A percentile compares a stretch with the other conserved stretches of the same genome.
Conservation (phyloP, 352 stramenopile genomes). For the Peronospora farinosa region DNA sequence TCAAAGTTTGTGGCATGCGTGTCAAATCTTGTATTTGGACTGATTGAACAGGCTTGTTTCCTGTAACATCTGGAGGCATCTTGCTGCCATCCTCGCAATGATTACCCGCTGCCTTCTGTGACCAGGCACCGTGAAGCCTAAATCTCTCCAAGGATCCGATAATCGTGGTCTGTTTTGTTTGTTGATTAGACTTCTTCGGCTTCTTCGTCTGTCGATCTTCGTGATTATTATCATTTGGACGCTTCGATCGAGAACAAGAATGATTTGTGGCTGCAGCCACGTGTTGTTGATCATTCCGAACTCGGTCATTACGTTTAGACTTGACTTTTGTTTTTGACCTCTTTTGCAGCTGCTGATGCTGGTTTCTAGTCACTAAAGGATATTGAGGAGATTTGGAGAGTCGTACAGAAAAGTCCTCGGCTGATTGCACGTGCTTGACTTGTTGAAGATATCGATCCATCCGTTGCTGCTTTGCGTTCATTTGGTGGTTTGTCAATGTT, state of each 20-base stretch:
- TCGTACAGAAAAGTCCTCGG: background rate
- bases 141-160: conserved; percentile 17
- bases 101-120: conserved; percentile 1
- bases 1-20: background rate
- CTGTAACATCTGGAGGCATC: background rate
- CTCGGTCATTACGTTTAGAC: background rate
- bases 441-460: conserved; percentile 34
- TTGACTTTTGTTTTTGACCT: background rate
- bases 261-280: background rate
- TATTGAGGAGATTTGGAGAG: background rate
- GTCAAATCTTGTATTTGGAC: background rate
- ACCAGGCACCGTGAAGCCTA: conserved; percentile 6
- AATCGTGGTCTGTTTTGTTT: conserved; percentile 1
- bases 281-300: background rate
- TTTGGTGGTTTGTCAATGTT: conserved; percentile 39
- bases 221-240: conserved; percentile 5
- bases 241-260: conserved; percentile 5
- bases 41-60: background rate
- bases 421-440: conserved; percentile 15
- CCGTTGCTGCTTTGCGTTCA: conserved; percentile 39
- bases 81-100: background rate
- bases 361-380: background rate
- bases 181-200: conserved; percentile 12
- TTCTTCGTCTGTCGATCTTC: conserved; percentile 8
- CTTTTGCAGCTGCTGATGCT: background rate